phyloP scores from a whole-genome alignment of 2,329 filamentous ascomycete genomes.

The Penicillium sp. region DNA sequence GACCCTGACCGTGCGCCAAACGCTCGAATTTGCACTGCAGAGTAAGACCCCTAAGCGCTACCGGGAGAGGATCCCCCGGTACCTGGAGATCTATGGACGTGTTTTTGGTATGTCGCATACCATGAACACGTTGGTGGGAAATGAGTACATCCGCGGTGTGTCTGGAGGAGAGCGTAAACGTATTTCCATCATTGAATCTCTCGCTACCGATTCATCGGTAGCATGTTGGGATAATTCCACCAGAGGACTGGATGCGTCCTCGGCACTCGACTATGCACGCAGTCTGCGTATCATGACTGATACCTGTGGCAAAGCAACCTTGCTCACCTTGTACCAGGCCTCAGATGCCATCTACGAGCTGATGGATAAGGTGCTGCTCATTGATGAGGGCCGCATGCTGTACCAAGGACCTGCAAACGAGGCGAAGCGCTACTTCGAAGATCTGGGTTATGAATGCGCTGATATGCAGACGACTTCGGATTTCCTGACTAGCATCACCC shows the following conservation, averaged over 20 bases:
- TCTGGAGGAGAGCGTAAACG: constrained; percentile 74
- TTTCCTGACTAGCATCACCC: constrained; percentile 69
- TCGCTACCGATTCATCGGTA: constrained; percentile 67
- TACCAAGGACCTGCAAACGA: constrained; percentile 58
- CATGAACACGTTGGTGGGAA: constrained; percentile 65
- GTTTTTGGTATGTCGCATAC: constrained; percentile 74
- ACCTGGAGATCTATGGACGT: constrained; percentile 64
- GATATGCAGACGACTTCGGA: constrained; percentile 66
- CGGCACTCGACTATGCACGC: constrained; percentile 69
- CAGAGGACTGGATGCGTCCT: constrained; percentile 69
- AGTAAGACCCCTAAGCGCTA: constrained; percentile 67
- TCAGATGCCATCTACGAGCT: constrained; percentile 63
- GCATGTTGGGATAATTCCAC: constrained; percentile 75
- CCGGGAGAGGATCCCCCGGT: constrained; percentile 59
- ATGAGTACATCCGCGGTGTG: constrained; percentile 55
- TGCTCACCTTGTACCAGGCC: constrained; percentile 67
- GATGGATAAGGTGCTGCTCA: constrained; percentile 73
- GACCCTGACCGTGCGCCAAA: constrained; percentile 68
- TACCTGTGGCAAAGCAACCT: constrained; percentile 63
- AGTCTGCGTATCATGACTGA: constrained; percentile 68
- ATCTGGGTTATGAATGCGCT: constrained; percentile 58
- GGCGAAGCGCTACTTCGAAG: constrained; percentile 61
- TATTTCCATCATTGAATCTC: constrained; percentile 69
- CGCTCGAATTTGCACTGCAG: constrained; percentile 66
- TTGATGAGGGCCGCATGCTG: constrained; percentile 65